phyloP scores from a whole-genome alignment of 345 rosid genomes.

The Eucalyptus erythrocorys region DNA sequence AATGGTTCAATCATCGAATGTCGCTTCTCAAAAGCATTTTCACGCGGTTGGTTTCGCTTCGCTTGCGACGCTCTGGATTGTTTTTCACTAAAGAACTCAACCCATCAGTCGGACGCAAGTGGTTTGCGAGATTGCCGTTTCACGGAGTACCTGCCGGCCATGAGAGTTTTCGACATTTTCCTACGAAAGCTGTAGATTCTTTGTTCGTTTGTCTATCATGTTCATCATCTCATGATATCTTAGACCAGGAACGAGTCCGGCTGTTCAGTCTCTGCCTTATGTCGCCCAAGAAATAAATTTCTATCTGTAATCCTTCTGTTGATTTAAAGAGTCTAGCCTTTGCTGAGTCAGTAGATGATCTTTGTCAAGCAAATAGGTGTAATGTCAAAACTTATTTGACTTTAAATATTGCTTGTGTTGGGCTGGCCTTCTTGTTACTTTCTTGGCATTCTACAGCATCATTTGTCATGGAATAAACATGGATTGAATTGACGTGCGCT shows the following conservation, averaged over 20 bases:
- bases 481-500: slow-evolving; percentile 22
- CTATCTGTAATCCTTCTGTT: background rate
- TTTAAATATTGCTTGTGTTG: background rate
- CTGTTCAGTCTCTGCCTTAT: background rate
- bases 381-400: background rate
- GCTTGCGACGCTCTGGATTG: no score
- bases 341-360: background rate
- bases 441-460: background rate
- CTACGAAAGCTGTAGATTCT: background rate
- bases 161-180: background rate
- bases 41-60: no score
- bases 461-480: background rate
- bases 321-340: background rate
- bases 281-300: no score
- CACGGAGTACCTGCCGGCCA: background rate
- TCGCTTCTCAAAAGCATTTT: background rate
- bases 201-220: background rate
- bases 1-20: background rate
- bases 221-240: background rate
- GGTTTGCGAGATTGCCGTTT: background rate
- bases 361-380: background rate
- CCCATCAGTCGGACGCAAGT: background rate
- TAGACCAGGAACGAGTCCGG: background rate
- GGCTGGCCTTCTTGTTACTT: background rate
- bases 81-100: no score